Conservation (phyloP, 208 protist species). For the Leptomonas pyrrhocoris region DNA sequence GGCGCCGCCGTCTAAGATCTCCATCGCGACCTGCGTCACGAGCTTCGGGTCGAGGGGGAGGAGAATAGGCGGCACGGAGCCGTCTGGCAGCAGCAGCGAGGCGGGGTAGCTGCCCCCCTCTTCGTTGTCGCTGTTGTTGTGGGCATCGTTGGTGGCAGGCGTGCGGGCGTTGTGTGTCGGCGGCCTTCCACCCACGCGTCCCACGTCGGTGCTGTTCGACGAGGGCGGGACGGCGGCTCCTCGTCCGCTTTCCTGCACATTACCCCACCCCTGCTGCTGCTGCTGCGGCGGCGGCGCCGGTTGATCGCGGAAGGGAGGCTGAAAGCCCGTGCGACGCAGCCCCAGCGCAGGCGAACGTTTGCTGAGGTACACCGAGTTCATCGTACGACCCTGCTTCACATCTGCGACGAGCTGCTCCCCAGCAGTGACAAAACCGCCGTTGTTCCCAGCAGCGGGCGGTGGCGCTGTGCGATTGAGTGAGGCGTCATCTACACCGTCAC, state of each 20-base stretch:
- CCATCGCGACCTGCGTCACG: slow-evolving; percentile 70
- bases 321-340: slow-evolving; percentile 63
- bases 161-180: background rate
- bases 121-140: slow-evolving; percentile 33
- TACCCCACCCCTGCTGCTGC: slow-evolving; percentile 6
- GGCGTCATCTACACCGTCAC: slow-evolving; percentile 1
- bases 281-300: slow-evolving; percentile 39
- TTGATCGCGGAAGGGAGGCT: slow-evolving; percentile 55
- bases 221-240: background rate
- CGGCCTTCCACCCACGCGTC: background rate
- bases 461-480: slow-evolving; percentile 12
- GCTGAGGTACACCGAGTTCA: slow-evolving; percentile 44
- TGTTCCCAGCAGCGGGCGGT: slow-evolving; percentile 13
- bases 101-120: slow-evolving; percentile 50
- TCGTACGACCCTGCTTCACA: slow-evolving; percentile 40
- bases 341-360: slow-evolving; percentile 61
- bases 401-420: slow-evolving; percentile 59
- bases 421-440: slow-evolving; percentile 67
- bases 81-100: slow-evolving; percentile 69
- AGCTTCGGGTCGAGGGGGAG: slow-evolving; percentile 73
- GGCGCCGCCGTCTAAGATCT: slow-evolving; percentile 70
- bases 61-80: slow-evolving; percentile 65
- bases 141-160: slow-evolving; percentile 7
- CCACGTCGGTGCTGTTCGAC: too few species aligned
- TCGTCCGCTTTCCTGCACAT: background rate